Evolutionary conservation across 2,329 filamentous ascomycete genomes (phyloP), one percentile per base, ranked within the genome.

Genomic region (Botrytis cinerea): DNA sequence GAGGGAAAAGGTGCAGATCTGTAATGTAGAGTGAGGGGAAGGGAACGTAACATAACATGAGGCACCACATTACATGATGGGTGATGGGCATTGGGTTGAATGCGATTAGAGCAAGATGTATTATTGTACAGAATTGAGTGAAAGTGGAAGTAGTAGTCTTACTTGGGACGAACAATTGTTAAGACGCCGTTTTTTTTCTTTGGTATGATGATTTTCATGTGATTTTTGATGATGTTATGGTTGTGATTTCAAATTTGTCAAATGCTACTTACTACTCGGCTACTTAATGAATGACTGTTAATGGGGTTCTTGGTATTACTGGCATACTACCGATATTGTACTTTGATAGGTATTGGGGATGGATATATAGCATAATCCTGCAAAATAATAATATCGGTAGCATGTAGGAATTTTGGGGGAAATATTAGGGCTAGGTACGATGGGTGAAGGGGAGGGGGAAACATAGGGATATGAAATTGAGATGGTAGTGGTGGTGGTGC

Each of bases 81-180:
- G 16, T 60, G 57, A 28, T 60, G 67, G 40, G 71, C 38, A 57
- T 68, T 9, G 48, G 48, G 66, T 57, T 69, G 66, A 51, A 57
- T 71, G 73, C 72, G 16, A 76, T 75, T 74, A 74, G 67, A 73
- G 45, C 46, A 62, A 48, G 51, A 60, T 77, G 75, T 78, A 77
- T 78, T 77, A 78, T 77, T 78, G 76, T 78, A 78, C 74, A 78
- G 73, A 75, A 76, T 73, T 73, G 59, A 57, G 14, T 62, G 35
- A 6, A 25, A 38, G 51, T 69, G n/a, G 10, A 57, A 38, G 25
- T 45, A 57, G 22, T 45, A 22, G 48, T 69, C 66, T 35, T 22
- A 48, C 48, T 40, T 68, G 54, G 20, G 48, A 32, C 25, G 54
- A n/a, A 12, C 38, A 43, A 22, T 43, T 18, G 12, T 32, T 32